phyloP scores from a whole-genome alignment of 1,139 yeast genomes.

The Meyerozyma smithsonii region DNA sequence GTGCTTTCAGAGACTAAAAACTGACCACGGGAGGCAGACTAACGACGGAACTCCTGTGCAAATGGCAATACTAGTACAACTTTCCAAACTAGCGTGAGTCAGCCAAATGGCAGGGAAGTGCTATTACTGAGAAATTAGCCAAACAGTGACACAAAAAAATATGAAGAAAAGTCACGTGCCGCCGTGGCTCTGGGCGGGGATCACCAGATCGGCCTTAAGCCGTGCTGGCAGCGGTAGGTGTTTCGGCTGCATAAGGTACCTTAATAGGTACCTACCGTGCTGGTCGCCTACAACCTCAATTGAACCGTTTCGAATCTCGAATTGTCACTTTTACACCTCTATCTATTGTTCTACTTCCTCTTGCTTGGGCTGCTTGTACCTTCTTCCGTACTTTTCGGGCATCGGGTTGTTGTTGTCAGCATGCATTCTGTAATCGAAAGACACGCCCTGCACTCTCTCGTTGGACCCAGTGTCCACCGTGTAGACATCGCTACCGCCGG shows the following conservation, averaged over 20 bases:
- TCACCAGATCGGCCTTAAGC: not conserved
- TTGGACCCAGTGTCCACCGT: constrained; percentile 32
- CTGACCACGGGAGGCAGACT: no score
- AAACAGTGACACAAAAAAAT: not conserved
- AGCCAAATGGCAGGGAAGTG: not conserved
- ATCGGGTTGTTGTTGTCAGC: constrained; percentile 27
- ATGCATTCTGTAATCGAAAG: constrained; percentile 44
- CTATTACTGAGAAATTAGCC: not conserved
- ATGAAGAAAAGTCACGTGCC: constrained; percentile 1
- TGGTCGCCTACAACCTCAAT: no score
- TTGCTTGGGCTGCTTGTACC: constrained; percentile 7
- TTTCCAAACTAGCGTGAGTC: no score
- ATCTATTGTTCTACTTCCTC: constrained; percentile 9
- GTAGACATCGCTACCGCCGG: constrained; percentile 28
- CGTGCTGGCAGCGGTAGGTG: no score
- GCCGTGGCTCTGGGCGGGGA: not conserved
- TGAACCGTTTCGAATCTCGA: not conserved
- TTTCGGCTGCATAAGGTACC: no score
- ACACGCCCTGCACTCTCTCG: constrained; percentile 42
- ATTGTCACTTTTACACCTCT: constrained; percentile 3
- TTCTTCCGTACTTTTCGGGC: constrained; percentile 6
- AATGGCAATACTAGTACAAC: no score
- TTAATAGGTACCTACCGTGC: no score
- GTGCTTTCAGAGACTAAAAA: no score
- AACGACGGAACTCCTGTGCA: no score